Conservation (phyloP, 495 filamentous ascomycete species). For the Aeminium ludgeri region DNA sequence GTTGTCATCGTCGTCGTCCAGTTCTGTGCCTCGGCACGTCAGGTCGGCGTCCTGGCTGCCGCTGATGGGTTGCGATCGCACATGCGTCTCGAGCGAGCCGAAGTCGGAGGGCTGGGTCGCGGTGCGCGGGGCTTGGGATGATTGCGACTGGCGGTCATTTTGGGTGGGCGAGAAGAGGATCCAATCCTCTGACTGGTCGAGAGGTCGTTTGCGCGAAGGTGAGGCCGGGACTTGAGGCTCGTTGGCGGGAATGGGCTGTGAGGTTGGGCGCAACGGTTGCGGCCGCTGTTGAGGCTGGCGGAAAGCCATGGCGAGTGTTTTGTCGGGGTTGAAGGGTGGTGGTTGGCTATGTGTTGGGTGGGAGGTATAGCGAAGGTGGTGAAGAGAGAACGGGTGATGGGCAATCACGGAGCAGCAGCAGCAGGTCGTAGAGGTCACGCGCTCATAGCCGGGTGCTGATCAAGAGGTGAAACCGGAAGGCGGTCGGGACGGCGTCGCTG, state of each 20-base stretch:
- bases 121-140: conserved; percentile 52
- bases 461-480: no score
- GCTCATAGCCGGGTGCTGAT: no score
- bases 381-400: no score
- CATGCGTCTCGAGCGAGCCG: conserved; percentile 58
- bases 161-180: conserved; percentile 75
- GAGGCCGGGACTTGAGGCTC: conserved; percentile 27
- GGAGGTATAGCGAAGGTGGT: no score
- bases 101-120: conserved; percentile 69
- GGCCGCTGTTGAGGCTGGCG: conserved; percentile 50
- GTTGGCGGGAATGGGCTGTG: conserved; percentile 29
- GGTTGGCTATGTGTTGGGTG: no score
- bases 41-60: conserved; percentile 36
- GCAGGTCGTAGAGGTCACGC: no score
- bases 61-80: conserved; percentile 31
- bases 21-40: conserved; percentile 30
- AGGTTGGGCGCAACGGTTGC: conserved; percentile 39
- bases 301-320: conserved; percentile 80
- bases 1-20: conserved; percentile 49
- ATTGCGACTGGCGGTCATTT: conserved; percentile 49
- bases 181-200: conserved; percentile 80
- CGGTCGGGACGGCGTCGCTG: no score
- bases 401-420: no score
- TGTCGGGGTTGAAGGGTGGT: no score
- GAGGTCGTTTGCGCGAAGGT: conserved; percentile 21